Conservation (phyloP, 2,329 filamentous ascomycete species). For the Fusarium domesticum region DNA sequence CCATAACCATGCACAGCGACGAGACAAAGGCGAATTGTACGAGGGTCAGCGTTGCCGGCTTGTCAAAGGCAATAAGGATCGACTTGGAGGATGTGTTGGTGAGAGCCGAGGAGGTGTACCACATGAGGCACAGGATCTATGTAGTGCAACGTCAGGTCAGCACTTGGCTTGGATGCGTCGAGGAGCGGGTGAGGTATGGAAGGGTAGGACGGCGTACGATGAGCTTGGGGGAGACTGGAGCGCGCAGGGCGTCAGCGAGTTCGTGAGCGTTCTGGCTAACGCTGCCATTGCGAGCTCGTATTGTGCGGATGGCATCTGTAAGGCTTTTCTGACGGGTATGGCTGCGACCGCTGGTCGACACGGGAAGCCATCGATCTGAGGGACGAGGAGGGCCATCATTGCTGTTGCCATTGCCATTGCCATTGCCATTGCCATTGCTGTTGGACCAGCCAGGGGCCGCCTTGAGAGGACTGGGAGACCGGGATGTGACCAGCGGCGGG, state of each 20-base stretch:
- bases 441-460: constrained; percentile 30
- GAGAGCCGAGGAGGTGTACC: constrained; percentile 93
- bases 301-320: constrained; percentile 80
- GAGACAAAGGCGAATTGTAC: constrained; percentile 94
- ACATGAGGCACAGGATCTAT: constrained; percentile 79
- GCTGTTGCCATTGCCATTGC: background rate
- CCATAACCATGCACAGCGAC: constrained; percentile 77
- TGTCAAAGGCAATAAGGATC: constrained; percentile 86
- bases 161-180: constrained; percentile 12
- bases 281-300: constrained; percentile 76
- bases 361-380: constrained; percentile 30
- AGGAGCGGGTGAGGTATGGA: background rate
- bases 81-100: constrained; percentile 98
- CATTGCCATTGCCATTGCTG: constrained; percentile 6
- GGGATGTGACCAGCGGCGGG: constrained; percentile 30
- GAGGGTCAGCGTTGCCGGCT: constrained; percentile 86
- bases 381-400: constrained; percentile 24
- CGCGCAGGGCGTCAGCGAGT: constrained; percentile 84
- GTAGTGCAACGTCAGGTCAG: constrained; percentile 29
- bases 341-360: constrained; percentile 38
- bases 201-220: constrained; percentile 57
- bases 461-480: constrained; percentile 28
- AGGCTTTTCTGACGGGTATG: constrained; percentile 82
- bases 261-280: constrained; percentile 92
- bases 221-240: constrained; percentile 82